Evolutionary conservation across 2,329 filamentous ascomycete genomes (phyloP), one percentile per base, ranked within the genome.

Genomic region (Amauroascus verrucosus): DNA sequence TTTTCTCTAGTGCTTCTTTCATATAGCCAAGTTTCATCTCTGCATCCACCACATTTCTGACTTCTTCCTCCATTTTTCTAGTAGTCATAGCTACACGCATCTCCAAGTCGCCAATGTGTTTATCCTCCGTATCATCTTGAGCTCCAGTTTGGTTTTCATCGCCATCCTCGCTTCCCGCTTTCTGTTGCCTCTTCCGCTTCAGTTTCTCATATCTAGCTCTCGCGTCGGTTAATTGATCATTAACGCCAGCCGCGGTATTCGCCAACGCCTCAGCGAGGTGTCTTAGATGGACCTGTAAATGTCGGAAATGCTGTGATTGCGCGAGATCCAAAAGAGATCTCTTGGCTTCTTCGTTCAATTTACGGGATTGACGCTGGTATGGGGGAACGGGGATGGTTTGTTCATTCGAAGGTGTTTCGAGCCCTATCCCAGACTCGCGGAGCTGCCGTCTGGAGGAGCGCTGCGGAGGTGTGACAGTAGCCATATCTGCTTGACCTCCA

Each of bases 11-110:
- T 1, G 70, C 67, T 11, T 72, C 68, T 28, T 69, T 68, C 43
- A 80, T 62, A 3, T 65, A 62, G 52, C 72, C 65, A 13, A 79
- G 63, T 55, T 70, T 74, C 7, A 74, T 67, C 54, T 76, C 71
- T 7, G 72, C 72, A 65, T 86, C 83, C 55, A 85, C 77, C 47
- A 80, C 65, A 11, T 73, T 69, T 14, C 82, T 74, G 62, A 84
- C 75, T 44, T 70, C 72, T 61, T 75, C 71, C 58, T 86, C 83
- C 62, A 84, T 72, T 48, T 73, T 71, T 26, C 67, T 64, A 1
- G 80, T 84, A 59, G 79, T 68, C 2, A 66, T 64, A 14, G 75
- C 68, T 1, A 82, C 78, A 53, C 73, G 70, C 18, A 68, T 65
- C 53, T 73, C 69, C 14, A 72, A 67, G 28, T 70, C 64, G 8